Evolutionary conservation across 805 yeast genomes (phyloP).

Genomic region (Teunomyces funiuensis): DNA sequence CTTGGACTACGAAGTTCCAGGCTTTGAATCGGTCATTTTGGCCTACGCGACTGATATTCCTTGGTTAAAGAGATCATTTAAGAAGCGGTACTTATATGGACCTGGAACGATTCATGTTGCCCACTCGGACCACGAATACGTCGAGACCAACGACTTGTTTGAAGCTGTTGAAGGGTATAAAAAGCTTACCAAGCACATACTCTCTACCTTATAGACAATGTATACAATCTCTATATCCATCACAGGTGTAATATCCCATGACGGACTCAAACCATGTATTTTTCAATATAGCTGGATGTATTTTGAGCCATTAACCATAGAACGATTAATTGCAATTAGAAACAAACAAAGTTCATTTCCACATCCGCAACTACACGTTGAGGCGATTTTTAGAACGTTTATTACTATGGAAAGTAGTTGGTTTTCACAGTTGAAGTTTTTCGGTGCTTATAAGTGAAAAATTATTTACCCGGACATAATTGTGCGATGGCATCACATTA

Average conservation of each 20-base stretch:
- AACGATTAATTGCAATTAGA: slow-evolving; percentile 4
- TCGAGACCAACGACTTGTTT: slow-evolving; percentile 45
- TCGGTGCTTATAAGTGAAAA: background rate
- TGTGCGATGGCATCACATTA: slow-evolving; percentile 3
- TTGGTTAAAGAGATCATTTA: slow-evolving; percentile 20
- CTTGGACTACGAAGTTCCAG: slow-evolving; percentile 61
- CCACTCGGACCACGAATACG: slow-evolving; percentile 56
- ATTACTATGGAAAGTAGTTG: background rate
- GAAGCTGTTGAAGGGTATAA: slow-evolving; percentile 56
- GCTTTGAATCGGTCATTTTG: slow-evolving; percentile 52
- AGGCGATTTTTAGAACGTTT: background rate
- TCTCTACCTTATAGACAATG: slow-evolving; percentile 20
- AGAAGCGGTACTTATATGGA: slow-evolving; percentile 55
- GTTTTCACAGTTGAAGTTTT: background rate
- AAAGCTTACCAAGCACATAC: slow-evolving; percentile 30
- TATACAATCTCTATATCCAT: slow-evolving; percentile 48
- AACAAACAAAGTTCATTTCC: slow-evolving; percentile 2
- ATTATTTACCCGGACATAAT: slow-evolving; percentile 11
- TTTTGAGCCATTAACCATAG: slow-evolving; percentile 10
- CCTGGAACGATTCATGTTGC: slow-evolving; percentile 67
- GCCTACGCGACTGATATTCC: slow-evolving; percentile 51
- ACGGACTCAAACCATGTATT: slow-evolving; percentile 50
- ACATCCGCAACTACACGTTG: slow-evolving; percentile 15
- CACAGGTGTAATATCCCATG: slow-evolving; percentile 27
- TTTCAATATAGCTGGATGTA: slow-evolving; percentile 33